Evolutionary conservation across 1,284 basidiomycete genomes (phyloP).

Genomic region (Puccinia novopanici): DNA sequence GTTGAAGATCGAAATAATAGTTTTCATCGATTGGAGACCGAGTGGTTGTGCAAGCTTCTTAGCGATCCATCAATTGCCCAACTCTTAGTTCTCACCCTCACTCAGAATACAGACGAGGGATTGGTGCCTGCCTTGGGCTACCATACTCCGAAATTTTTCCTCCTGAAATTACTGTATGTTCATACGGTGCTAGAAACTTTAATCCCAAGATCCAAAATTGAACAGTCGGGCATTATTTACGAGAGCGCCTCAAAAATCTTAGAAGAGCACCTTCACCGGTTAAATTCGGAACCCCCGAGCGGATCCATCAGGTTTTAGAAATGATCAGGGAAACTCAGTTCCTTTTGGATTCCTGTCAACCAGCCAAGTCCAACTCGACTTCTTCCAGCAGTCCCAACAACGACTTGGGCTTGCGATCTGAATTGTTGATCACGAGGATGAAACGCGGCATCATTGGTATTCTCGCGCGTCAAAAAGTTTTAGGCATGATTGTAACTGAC

Average conservation of each 20-base stretch:
- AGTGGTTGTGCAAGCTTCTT: slow-evolving; percentile 26
- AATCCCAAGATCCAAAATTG: neutral
- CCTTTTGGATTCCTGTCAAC: slow-evolving; percentile 33
- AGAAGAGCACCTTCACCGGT: neutral
- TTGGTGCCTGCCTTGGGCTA: neutral
- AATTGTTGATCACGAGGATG: slow-evolving; percentile 6
- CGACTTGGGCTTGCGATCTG: neutral
- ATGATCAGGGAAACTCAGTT: slow-evolving; percentile 33
- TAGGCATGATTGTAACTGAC: slow-evolving; percentile 24
- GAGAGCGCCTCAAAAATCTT: neutral
- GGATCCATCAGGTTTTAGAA: slow-evolving; percentile 32
- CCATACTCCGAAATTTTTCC: slow-evolving; percentile 22
- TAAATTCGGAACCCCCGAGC: neutral
- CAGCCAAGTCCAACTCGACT: neutral
- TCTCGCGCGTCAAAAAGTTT: slow-evolving; percentile 30
- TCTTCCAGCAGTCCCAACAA: neutral
- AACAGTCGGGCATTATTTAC: neutral
- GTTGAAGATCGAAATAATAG: neutral
- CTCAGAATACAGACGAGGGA: neutral
- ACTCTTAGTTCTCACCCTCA: slow-evolving; percentile 14
- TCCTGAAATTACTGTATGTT: slow-evolving; percentile 28
- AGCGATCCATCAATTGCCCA: slow-evolving; percentile 27
- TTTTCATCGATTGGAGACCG: slow-evolving; percentile 36
- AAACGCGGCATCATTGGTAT: slow-evolving; percentile 33
- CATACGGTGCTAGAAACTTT: slow-evolving; percentile 15